Evolutionary conservation across 2,329 filamentous ascomycete species (phyloP).

Genomic region (Lachnellula suecica): DNA sequence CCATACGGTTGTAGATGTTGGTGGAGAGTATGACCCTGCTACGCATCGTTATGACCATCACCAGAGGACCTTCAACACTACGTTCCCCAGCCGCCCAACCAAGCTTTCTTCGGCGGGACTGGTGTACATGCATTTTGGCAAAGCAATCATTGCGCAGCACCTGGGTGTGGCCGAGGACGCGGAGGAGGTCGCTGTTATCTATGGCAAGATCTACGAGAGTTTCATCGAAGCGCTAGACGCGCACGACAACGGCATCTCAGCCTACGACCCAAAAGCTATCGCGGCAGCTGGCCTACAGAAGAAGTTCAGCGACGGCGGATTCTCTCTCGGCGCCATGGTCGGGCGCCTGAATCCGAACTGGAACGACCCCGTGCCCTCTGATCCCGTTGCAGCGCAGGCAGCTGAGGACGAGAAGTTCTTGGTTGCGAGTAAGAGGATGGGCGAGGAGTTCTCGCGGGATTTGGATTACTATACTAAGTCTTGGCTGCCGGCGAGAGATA

Average conservation of each 20-base stretch:
- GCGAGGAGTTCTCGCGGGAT: constrained; percentile 81
- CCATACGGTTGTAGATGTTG: constrained; percentile 97
- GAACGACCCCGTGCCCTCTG: constrained; percentile 63
- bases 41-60: constrained; percentile 92
- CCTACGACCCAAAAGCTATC: constrained; percentile 72
- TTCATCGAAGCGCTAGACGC: constrained; percentile 97
- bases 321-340: constrained; percentile 83
- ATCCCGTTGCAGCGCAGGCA: constrained; percentile 60
- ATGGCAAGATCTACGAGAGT: constrained; percentile 85
- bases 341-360: constrained; percentile 75
- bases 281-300: constrained; percentile 72
- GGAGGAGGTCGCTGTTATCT: constrained; percentile 71
- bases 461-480: constrained; percentile 71
- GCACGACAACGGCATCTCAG: constrained; percentile 92
- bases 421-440: constrained; percentile 77
- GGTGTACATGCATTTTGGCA: constrained; percentile 94
- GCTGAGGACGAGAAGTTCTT: constrained; percentile 81
- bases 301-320: constrained; percentile 79
- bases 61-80: constrained; percentile 84
- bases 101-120: constrained; percentile 93
- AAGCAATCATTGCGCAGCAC: constrained; percentile 71
- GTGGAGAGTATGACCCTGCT: constrained; percentile 81
- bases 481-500: constrained; percentile 84
- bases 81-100: constrained; percentile 79
- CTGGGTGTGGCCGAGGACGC: constrained; percentile 61